Evolutionary conservation across 202 grass and related monocot genomes (phyloP).

Genomic region (Zizania palustris): DNA sequence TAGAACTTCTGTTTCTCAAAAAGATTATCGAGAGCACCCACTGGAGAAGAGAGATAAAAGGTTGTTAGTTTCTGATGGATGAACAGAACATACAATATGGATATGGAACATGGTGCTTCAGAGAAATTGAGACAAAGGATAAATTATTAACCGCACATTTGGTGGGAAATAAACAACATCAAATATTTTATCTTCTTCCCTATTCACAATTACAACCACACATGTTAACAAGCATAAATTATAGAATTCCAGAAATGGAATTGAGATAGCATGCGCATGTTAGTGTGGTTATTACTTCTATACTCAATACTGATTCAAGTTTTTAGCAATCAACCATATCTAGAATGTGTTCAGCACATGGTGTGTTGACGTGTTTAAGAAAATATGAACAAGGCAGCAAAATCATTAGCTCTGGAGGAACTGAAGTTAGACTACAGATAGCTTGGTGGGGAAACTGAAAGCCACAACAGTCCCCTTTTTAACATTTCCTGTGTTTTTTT

Average conservation of each 20-base stretch:
- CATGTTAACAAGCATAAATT: background rate
- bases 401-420: background rate
- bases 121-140: background rate
- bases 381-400: background rate
- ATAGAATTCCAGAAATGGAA: background rate
- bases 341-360: slow-evolving; percentile 9
- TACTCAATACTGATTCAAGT: background rate
- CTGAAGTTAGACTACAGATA: background rate
- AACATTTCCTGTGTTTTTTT: background rate
- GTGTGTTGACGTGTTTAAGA: background rate
- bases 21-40: slow-evolving; percentile 58
- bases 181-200: background rate
- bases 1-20: slow-evolving; percentile 48
- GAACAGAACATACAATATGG: background rate
- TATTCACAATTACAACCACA: slow-evolving; percentile 7
- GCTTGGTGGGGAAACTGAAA: background rate
- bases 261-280: background rate
- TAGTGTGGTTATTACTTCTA: background rate
- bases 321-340: background rate
- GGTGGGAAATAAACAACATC: background rate
- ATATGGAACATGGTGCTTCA: background rate
- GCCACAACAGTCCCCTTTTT: background rate
- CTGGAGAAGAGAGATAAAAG: slow-evolving; percentile 40
- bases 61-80: slow-evolving; percentile 31
- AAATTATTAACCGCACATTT: background rate